These are phyloP conservation scores for Cyberlindnera xylosilytica DNA, from an alignment of 805 yeast genomes.

Conservation along the genomic window DNA sequence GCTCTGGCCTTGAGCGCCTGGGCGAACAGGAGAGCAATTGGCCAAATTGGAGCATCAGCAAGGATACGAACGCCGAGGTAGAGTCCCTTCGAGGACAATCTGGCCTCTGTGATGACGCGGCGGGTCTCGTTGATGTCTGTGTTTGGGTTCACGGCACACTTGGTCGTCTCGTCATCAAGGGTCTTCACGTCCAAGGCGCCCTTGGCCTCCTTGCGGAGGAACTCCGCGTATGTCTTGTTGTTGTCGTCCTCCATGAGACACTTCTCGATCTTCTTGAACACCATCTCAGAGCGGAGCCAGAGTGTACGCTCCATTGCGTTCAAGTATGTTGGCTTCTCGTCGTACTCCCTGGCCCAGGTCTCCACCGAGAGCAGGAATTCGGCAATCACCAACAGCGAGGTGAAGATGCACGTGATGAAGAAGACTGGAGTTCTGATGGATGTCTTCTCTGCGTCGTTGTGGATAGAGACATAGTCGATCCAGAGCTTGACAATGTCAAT, in stretches of 20 bases:
- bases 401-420: conserved; percentile 67
- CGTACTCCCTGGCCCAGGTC: conserved; percentile 40
- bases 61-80: conserved; percentile 72
- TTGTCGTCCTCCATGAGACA: conserved; percentile 51
- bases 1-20: conserved; percentile 73
- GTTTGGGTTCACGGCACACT: conserved; percentile 43
- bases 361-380: conserved; percentile 61
- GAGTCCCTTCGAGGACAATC: conserved; percentile 53
- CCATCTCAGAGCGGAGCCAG: conserved; percentile 62
- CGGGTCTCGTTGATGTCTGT: conserved; percentile 42
- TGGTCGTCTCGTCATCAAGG: conserved; percentile 49
- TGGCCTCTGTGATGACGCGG: conserved; percentile 44
- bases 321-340: conserved; percentile 27
- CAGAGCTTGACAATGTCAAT: conserved; percentile 62
- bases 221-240: conserved; percentile 56
- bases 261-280: conserved; percentile 58
- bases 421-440: conserved; percentile 74
- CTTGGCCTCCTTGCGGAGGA: conserved; percentile 53
- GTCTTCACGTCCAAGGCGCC: conserved; percentile 54
- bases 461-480: conserved; percentile 67
- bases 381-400: conserved; percentile 58
- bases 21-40: conserved; percentile 73
- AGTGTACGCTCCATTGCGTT: conserved; percentile 53
- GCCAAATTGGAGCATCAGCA: conserved; percentile 89
- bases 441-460: conserved; percentile 61